These are phyloP conservation scores for Pseudozyma sp. DNA, from an alignment of 1,284 basidiomycete species.

Conservation along the genomic window DNA sequence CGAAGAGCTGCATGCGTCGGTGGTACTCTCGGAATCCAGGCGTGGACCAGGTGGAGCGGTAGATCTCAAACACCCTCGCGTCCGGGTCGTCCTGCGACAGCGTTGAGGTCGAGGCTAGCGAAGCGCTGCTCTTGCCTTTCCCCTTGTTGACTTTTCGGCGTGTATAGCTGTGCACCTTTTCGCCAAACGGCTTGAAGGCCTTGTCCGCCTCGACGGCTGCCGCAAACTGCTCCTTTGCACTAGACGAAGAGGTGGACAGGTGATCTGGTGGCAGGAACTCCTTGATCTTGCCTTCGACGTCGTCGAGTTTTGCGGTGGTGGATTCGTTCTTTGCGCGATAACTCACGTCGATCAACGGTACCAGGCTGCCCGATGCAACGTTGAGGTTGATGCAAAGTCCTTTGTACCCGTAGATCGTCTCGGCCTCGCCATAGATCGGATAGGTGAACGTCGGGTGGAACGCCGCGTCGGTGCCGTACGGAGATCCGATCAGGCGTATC, in stretches of 20 bases:
- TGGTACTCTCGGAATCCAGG: slow-evolving; percentile 93
- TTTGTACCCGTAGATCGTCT: slow-evolving; percentile 94
- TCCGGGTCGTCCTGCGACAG: slow-evolving; percentile 61
- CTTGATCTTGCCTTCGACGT: slow-evolving; percentile 82
- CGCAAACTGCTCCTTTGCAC: slow-evolving; percentile 74
- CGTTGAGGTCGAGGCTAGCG: slow-evolving; percentile 40
- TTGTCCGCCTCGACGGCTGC: slow-evolving; percentile 71
- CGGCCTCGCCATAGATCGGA: slow-evolving; percentile 84
- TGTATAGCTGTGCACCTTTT: slow-evolving; percentile 81
- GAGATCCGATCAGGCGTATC: slow-evolving; percentile 55
- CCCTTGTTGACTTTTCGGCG: slow-evolving; percentile 66
- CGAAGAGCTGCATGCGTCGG: slow-evolving; percentile 92
- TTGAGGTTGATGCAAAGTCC: slow-evolving; percentile 76
- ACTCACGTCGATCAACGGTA: slow-evolving; percentile 67
- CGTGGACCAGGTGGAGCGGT: slow-evolving; percentile 79
- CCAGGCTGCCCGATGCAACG: slow-evolving; percentile 87
- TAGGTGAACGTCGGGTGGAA: slow-evolving; percentile 66
- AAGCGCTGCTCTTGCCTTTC: slow-evolving; percentile 71
- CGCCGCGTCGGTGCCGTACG: slow-evolving; percentile 31
- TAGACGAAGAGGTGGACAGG: slow-evolving; percentile 34
- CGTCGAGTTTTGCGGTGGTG: slow-evolving; percentile 80
- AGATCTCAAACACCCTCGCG: slow-evolving; percentile 59
- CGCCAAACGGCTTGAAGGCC: slow-evolving; percentile 81
- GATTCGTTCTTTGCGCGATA: slow-evolving; percentile 61
- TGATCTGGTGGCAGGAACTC: slow-evolving; percentile 81